These are phyloP conservation scores for Populus davidiana DNA, from an alignment of 345 rosid species.

Conservation along the genomic window DNA sequence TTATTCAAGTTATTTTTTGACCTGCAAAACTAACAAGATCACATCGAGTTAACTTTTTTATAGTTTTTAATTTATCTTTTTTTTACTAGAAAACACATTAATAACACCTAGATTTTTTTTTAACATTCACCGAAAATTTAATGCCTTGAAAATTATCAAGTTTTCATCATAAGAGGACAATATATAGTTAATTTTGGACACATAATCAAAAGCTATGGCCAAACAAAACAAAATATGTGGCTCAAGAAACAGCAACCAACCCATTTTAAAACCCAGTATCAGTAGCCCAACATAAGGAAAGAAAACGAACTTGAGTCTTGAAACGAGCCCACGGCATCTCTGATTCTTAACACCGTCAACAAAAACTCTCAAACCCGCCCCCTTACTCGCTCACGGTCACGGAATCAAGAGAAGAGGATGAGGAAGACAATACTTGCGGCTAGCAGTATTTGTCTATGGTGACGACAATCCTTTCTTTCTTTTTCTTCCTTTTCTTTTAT, in stretches of 20 bases:
- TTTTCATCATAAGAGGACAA: no score
- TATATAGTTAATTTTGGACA: no score
- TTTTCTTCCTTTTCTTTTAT: background rate
- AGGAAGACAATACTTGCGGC: background rate
- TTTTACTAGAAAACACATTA: no score
- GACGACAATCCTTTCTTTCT: background rate
- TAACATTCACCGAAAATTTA: no score
- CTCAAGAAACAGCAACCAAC: background rate
- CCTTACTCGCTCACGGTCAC: background rate
- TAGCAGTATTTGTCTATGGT: background rate
- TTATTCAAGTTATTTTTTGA: no score
- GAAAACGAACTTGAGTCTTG: background rate
- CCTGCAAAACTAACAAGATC: fast-evolving
- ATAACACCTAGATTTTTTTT: no score
- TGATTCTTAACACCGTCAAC: background rate
- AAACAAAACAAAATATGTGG: background rate
- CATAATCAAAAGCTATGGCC: no score
- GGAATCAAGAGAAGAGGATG: background rate
- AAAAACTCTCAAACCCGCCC: no score
- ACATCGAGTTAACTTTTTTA: fast-evolving
- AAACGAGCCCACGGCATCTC: background rate
- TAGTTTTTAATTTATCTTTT: no score
- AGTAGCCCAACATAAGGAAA: background rate
- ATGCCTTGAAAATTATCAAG: no score
- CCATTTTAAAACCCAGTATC: background rate